These are phyloP conservation scores for Solanum dulcamara DNA, from an alignment of 257 asterid genomes.

Conservation along the genomic window DNA sequence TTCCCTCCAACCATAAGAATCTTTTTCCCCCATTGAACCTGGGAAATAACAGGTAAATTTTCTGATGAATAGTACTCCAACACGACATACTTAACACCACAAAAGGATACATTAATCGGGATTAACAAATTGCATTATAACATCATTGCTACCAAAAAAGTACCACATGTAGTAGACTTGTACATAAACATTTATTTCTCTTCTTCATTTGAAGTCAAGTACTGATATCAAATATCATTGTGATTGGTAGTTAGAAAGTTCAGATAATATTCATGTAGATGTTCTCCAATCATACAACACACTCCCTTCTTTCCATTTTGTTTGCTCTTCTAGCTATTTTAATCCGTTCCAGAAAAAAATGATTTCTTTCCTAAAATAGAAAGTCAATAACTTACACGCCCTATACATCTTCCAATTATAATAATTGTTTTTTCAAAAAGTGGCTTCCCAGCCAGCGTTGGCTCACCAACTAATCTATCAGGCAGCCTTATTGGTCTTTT, in stretches of 20 bases:
- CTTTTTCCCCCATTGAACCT: slow-evolving; percentile 97
- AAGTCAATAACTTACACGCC: not conserved
- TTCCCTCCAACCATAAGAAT: slow-evolving; percentile 92
- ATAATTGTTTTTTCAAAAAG: not conserved
- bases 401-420: not conserved
- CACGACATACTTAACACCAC: not conserved
- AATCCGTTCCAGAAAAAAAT: not conserved
- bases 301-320: not conserved
- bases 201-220: not conserved
- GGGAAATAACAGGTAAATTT: not conserved
- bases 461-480: not conserved
- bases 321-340: not conserved
- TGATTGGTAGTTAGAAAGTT: not conserved
- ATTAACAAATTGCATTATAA: not conserved
- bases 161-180: not conserved
- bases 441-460: not conserved
- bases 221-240: not conserved
- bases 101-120: not conserved
- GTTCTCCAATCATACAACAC: not conserved
- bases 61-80: not conserved
- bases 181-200: not conserved
- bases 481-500: not conserved
- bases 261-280: not conserved
- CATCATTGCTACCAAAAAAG: not conserved
- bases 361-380: not conserved